Evolutionary conservation across 75 land plant species (phyloP).

Genomic region (Cupressus sempervirens): DNA sequence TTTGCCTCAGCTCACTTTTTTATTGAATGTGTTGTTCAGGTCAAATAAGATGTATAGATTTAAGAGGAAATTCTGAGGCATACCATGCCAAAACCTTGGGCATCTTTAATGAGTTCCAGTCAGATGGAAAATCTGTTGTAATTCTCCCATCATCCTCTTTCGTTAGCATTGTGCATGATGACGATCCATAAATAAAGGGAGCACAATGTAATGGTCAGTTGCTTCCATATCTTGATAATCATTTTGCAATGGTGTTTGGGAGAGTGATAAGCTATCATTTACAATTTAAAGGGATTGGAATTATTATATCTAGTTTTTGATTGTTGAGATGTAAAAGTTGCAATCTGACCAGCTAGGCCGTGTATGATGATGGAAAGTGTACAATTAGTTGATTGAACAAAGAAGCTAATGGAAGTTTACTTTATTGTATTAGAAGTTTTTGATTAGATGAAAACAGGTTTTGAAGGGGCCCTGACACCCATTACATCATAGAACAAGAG

Average conservation of each 20-base stretch:
- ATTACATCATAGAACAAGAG: too few species aligned
- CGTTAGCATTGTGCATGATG: slow-evolving; percentile 30
- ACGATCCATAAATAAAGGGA: slow-evolving; percentile 32
- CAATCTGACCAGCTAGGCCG: background rate
- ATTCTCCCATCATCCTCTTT: slow-evolving; percentile 15
- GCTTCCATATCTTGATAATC: background rate
- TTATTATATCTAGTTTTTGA: background rate
- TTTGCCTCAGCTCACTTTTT: background rate
- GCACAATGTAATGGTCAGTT: background rate
- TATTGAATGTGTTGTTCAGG: background rate
- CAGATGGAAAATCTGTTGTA: slow-evolving; percentile 8
- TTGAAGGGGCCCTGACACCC: too few species aligned
- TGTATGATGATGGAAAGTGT: background rate
- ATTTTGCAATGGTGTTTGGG: background rate
- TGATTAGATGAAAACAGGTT: too few species aligned
- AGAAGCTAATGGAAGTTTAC: background rate
- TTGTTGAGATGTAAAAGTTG: background rate
- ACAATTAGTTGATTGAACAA: background rate
- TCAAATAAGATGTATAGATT: background rate
- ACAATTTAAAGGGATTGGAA: background rate
- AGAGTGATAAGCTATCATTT: background rate
- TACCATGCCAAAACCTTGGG: background rate
- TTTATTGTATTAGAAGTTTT: background rate
- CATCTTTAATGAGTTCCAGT: slow-evolving; percentile 2
- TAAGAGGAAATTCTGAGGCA: slow-evolving; percentile 2